These are phyloP conservation scores for Taiozyma sp. DNA, from an alignment of 1,139 yeast species.

Conservation along the genomic window DNA sequence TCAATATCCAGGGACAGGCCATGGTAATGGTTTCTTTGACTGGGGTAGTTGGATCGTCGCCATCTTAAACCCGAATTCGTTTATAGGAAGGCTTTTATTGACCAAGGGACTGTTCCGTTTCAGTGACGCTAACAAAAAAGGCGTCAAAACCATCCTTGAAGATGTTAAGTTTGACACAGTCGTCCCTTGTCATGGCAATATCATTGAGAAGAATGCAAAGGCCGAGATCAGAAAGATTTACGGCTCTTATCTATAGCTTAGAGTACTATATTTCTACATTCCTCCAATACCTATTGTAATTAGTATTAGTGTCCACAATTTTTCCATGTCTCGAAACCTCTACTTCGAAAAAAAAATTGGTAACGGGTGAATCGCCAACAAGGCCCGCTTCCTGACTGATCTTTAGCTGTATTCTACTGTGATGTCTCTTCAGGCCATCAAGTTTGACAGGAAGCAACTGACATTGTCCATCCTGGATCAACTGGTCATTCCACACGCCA, in stretches of 20 bases:
- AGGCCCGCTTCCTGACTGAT: not conserved
- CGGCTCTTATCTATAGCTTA: not conserved
- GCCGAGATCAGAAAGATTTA: not conserved
- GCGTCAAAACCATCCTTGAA: constrained; percentile 30
- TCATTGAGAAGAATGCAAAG: constrained; percentile 39
- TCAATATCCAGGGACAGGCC: constrained; percentile 37
- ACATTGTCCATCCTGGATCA: constrained; percentile 73
- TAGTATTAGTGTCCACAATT: not conserved
- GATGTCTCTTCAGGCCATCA: constrained; percentile 60
- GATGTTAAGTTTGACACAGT: constrained; percentile 43
- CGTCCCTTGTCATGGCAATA: constrained; percentile 54
- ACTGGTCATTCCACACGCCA: constrained; percentile 72
- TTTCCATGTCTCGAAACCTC: not conserved
- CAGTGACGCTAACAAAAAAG: constrained; percentile 20
- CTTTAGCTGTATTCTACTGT: not conserved
- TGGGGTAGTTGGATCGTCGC: constrained; percentile 20
- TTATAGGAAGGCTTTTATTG: constrained; percentile 29
- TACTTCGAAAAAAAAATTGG: constrained; percentile 3
- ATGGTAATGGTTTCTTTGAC: constrained; percentile 35
- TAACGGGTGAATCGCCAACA: not conserved
- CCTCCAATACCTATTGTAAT: not conserved
- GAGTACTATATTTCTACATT: not conserved
- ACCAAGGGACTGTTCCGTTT: constrained; percentile 21
- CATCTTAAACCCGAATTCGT: constrained; percentile 33
- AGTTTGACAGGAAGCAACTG: constrained; percentile 44